phyloP scores from a whole-genome alignment of 2,329 filamentous ascomycete species.

The Aureobasidium sp. region DNA sequence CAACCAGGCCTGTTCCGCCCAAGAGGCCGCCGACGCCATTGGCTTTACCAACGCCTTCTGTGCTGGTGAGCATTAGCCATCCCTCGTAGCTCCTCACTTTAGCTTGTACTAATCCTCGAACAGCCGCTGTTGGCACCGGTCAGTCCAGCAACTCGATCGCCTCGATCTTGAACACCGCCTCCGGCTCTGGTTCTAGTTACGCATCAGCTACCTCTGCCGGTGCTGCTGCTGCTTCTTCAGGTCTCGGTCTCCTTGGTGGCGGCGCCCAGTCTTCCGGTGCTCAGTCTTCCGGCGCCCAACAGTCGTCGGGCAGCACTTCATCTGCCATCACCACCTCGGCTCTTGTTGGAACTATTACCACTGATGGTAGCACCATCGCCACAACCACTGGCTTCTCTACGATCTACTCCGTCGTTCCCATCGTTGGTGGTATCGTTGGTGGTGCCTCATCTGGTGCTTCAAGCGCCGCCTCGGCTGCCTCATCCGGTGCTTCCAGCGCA shows the following conservation, averaged over 20 bases:
- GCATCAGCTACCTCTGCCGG: conserved; percentile 15
- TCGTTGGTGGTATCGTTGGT: conserved; percentile 12
- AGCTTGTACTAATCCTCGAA: neutral
- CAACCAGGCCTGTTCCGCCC: conserved; percentile 26
- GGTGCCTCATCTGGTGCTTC: conserved; percentile 16
- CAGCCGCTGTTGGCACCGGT: conserved; percentile 10
- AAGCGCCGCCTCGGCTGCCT: conserved; percentile 13
- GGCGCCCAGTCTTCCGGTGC: neutral
- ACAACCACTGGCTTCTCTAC: conserved; percentile 29
- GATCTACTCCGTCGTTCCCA: conserved; percentile 21
- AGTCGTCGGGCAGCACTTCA: conserved; percentile 1
- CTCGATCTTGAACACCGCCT: conserved; percentile 3
- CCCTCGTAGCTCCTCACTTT: neutral
- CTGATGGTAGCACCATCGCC: conserved; percentile 23
- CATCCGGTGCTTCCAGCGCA: conserved; percentile 13
- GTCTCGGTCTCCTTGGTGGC: neutral
- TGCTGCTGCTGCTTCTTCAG: conserved; percentile 7
- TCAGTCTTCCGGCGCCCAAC: neutral
- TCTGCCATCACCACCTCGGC: conserved; percentile 24
- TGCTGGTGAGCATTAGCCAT: conserved; percentile 10
- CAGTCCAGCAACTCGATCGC: conserved; percentile 7
- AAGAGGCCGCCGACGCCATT: conserved; percentile 22
- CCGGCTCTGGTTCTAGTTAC: conserved; percentile 14
- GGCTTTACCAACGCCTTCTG: conserved; percentile 29
- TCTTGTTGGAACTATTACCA: conserved; percentile 24